Evolutionary conservation across 768 basidiomycete species (phyloP), one percentile per base, ranked within the genome.

Genomic region (Trametes villosa): DNA sequence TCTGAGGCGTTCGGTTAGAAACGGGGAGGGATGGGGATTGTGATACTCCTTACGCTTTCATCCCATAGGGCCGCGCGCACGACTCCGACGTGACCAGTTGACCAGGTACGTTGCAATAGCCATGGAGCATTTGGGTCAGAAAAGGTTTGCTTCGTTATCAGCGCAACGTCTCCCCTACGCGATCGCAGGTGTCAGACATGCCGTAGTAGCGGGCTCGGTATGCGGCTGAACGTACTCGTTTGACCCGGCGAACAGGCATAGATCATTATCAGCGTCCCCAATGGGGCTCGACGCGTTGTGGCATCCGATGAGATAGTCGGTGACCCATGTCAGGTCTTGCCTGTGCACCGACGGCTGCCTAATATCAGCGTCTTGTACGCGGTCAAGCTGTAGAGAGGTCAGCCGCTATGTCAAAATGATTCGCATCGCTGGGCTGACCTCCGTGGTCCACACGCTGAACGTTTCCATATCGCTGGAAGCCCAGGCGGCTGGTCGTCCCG

Each of bases 391-490:
- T 15, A 31, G 0, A 17, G 58, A 24, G 8, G 34, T 24, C 27
- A 44, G 44, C 44, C 44, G 11, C 8, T 2, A 3, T 46, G 27
- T 55, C 36, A 22, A 0, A 13, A 12, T 2, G 26, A 1, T n/a
- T 12, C 9, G 18, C 1, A n/a, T 5, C 18, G 9, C 13, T n/a
- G n/a, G 8, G 60, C 72, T 30, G 60, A 88, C 91, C 75, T 93
- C 89, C 47, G 74, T 74, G 27, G 87, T 83, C 96, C 94, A 98
- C 15, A 84, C 80, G 57, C 90, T 89, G 65, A 96, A 90, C 0
- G 91, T 94, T 73, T 98, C 94, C 95, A 97, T 97, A 75, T 97
- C 96, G 64, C 92, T 95, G 12, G 86, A 82, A 24, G 88, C 89
- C 94, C 94, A 97, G 9, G 94, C 78, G 47, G 72, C 76, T 30